Conservation (phyloP, 2,329 filamentous ascomycete species). For the Triangularia setosa region DNA sequence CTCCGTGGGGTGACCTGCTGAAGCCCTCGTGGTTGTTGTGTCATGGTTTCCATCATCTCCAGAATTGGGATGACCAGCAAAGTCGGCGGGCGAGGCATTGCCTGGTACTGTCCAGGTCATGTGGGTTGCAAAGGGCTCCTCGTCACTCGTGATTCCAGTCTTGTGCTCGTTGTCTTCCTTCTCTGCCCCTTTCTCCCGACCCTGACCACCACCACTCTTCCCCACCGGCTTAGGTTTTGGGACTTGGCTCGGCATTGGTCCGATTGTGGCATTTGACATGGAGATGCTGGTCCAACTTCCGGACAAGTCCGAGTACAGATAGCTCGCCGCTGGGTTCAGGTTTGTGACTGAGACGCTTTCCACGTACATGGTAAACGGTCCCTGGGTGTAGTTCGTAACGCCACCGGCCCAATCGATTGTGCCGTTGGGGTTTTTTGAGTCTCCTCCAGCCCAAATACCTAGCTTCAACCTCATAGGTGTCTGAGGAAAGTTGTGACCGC, state of each 20-base stretch:
- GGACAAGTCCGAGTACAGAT: conserved; percentile 73
- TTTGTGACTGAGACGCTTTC: conserved; percentile 74
- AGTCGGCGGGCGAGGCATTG: neutral
- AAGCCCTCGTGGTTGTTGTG: neutral
- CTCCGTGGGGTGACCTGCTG: neutral
- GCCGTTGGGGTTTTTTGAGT: conserved; percentile 70
- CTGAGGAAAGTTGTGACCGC: conserved; percentile 75
- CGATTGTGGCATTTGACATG: neutral
- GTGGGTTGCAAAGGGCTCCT: neutral
- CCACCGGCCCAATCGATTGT: conserved; percentile 90
- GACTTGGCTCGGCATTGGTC: neutral
- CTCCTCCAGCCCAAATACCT: conserved; percentile 88
- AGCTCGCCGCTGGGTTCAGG: conserved; percentile 89
- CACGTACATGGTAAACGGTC: conserved; percentile 84
- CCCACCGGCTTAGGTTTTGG: neutral
- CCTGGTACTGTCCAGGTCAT: neutral
- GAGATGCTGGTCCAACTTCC: conserved; percentile 78
- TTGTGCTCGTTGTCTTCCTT: neutral
- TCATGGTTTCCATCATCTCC: neutral
- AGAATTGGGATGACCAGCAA: neutral
- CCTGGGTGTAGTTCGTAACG: conserved; percentile 74
- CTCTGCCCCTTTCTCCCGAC: neutral
- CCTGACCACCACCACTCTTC: neutral
- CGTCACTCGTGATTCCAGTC: neutral
- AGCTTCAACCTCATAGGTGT: conserved; percentile 93